Conservation (phyloP, 306 rosid species). For the Gastrolobium villosum region DNA sequence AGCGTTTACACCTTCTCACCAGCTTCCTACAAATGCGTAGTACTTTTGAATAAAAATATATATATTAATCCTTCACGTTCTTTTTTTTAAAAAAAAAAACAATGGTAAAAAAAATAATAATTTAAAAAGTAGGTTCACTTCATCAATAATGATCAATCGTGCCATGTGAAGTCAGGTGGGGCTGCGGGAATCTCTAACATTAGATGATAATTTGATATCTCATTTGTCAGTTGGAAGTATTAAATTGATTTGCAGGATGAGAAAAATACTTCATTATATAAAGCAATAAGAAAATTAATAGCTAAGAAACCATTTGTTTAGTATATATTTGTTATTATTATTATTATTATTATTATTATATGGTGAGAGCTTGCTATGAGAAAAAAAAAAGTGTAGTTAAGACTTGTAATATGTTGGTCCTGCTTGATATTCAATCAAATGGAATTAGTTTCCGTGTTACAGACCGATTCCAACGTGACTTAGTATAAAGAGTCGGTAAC, state of each 20-base stretch:
- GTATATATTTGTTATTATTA: neutral
- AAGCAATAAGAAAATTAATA: neutral
- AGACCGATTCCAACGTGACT: neutral
- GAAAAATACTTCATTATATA: neutral
- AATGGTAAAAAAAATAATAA: too few species aligned
- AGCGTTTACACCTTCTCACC: conserved; percentile 32
- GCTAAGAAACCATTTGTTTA: neutral
- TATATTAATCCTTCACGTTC: neutral
- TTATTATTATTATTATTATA: neutral
- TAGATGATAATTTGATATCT: conserved; percentile 9
- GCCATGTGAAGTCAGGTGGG: conserved; percentile 36
- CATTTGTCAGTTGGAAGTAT: neutral
- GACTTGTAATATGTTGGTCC: neutral
- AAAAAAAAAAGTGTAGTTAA: too few species aligned
- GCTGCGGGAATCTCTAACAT: neutral
- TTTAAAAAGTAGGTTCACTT: neutral
- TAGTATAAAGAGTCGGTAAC: neutral
- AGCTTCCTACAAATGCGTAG: conserved; percentile 25
- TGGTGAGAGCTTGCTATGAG: neutral
- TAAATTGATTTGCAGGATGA: neutral
- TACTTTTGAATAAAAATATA: neutral
- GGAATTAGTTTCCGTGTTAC: neutral
- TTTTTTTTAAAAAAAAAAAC: neutral
- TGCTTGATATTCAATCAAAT: neutral
- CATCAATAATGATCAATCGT: neutral